A percentile compares a stretch with the other conserved stretches of the same genome.
These are phyloP conservation scores for Blastomyces gilchristii DNA, from an alignment of 2,329 filamentous ascomycete species.

Conservation along the genomic window DNA sequence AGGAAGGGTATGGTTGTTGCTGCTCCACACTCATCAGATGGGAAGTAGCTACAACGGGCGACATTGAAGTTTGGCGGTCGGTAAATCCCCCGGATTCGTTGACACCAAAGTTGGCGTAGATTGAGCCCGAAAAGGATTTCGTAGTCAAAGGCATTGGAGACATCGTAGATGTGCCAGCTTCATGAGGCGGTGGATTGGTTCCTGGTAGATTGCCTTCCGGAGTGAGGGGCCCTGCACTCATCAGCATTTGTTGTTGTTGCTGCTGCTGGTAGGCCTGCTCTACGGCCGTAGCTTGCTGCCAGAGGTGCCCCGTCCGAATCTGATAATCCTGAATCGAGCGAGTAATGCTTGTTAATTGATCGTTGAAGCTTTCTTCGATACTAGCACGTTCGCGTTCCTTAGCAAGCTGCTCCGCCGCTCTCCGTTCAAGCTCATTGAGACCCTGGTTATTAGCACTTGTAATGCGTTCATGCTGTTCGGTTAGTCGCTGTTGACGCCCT, in stretches of 20 bases:
- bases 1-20: slow-evolving; percentile 20
- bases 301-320: slow-evolving; percentile 33
- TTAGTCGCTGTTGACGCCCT: slow-evolving; percentile 47
- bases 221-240: slow-evolving; percentile 40
- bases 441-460: slow-evolving; percentile 49
- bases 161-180: slow-evolving; percentile 3
- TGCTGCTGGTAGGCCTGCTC: slow-evolving; percentile 38
- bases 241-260: slow-evolving; percentile 28
- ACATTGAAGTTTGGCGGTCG: slow-evolving; percentile 27
- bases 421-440: slow-evolving; percentile 44
- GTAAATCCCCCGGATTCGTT: slow-evolving; percentile 13
- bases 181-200: slow-evolving; percentile 29
- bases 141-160: slow-evolving; percentile 23
- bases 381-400: slow-evolving; percentile 38
- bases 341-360: slow-evolving; percentile 34
- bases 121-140: slow-evolving; percentile 28
- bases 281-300: slow-evolving; percentile 35
- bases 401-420: slow-evolving; percentile 38
- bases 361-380: slow-evolving; percentile 34
- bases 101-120: slow-evolving; percentile 27
- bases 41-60: slow-evolving; percentile 24
- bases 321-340: slow-evolving; percentile 37
- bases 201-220: slow-evolving; percentile 52
- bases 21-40: slow-evolving; percentile 29
- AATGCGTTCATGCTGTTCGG: slow-evolving; percentile 52